These are phyloP conservation scores for Sungouiozyma intestinalis DNA, from an alignment of 805 yeast species.

Conservation along the genomic window DNA sequence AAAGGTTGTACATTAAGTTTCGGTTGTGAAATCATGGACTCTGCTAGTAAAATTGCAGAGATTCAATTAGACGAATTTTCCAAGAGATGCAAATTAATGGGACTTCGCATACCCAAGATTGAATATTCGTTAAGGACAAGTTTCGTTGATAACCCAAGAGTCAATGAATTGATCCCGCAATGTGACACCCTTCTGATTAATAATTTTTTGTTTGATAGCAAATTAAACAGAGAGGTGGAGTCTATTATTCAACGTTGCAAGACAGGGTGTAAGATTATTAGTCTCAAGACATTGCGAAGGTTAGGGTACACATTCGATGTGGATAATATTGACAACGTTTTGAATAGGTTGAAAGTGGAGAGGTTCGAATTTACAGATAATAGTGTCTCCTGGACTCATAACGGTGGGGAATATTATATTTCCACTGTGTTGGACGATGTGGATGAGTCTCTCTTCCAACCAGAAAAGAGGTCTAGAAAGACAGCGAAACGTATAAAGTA, in stretches of 20 bases:
- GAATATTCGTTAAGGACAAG: constrained; percentile 56
- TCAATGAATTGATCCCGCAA: constrained; percentile 41
- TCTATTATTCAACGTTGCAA: constrained; percentile 51
- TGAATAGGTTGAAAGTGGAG: constrained; percentile 56
- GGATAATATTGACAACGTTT: constrained; percentile 42
- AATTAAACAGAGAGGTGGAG: constrained; percentile 58
- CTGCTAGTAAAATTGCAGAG: constrained; percentile 61
- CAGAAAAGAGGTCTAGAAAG: constrained; percentile 18
- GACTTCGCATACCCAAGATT: constrained; percentile 48
- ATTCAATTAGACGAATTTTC: constrained; percentile 49
- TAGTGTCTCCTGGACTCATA: constrained; percentile 81
- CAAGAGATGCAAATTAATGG: constrained; percentile 50
- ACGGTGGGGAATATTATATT: constrained; percentile 67
- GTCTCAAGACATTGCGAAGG: constrained; percentile 70
- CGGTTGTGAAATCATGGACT: constrained; percentile 84
- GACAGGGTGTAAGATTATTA: constrained; percentile 69
- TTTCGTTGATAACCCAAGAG: constrained; percentile 56
- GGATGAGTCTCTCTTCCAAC: constrained; percentile 23
- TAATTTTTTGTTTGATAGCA: constrained; percentile 75
- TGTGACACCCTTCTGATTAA: constrained; percentile 72
- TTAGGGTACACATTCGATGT: constrained; percentile 55
- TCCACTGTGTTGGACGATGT: constrained; percentile 48
- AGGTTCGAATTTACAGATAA: constrained; percentile 53
- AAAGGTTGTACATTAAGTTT: constrained; percentile 66
- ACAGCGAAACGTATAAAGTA: constrained; percentile 15